Conservation (phyloP, 108 stramenopile species). For the Pinguiococcus pyrenoidosus region DNA sequence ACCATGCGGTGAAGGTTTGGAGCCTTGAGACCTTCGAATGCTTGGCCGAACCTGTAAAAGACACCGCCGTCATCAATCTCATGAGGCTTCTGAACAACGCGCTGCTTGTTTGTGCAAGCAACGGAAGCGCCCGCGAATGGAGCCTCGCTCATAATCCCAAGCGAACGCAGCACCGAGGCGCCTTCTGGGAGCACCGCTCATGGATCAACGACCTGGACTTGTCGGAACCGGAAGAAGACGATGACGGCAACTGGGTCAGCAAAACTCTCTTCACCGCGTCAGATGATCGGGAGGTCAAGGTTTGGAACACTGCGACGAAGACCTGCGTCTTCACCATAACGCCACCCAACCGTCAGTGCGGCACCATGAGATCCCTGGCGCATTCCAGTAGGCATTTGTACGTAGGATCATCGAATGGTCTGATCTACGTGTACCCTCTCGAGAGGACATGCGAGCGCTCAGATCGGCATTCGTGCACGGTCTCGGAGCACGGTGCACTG, state of each 20-base stretch:
- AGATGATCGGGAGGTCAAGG: neutral
- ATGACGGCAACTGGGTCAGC: neutral
- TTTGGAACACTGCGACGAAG: slow-evolving; percentile 1
- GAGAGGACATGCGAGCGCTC: slow-evolving; percentile 2
- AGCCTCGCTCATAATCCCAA: neutral
- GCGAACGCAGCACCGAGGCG: neutral
- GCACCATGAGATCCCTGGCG: slow-evolving; percentile 2
- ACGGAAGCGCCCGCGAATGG: neutral
- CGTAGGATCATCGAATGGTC: neutral
- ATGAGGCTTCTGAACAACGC: neutral
- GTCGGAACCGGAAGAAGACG: neutral
- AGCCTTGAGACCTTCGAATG: neutral
- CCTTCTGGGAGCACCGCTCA: slow-evolving; percentile 2
- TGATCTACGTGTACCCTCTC: slow-evolving; percentile 4
- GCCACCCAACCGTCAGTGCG: neutral
- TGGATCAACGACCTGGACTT: neutral
- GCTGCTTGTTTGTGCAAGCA: neutral
- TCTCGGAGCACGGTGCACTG: neutral
- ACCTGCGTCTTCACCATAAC: neutral
- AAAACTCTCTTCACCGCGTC: neutral
- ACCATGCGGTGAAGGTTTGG: too few species aligned
- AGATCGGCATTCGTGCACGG: slow-evolving; percentile 2
- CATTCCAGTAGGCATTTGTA: neutral
- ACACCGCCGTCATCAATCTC: neutral
- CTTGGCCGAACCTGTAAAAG: neutral